phyloP scores from a whole-genome alignment of 2,329 filamentous ascomycete species.

The Diaporthe sp. region DNA sequence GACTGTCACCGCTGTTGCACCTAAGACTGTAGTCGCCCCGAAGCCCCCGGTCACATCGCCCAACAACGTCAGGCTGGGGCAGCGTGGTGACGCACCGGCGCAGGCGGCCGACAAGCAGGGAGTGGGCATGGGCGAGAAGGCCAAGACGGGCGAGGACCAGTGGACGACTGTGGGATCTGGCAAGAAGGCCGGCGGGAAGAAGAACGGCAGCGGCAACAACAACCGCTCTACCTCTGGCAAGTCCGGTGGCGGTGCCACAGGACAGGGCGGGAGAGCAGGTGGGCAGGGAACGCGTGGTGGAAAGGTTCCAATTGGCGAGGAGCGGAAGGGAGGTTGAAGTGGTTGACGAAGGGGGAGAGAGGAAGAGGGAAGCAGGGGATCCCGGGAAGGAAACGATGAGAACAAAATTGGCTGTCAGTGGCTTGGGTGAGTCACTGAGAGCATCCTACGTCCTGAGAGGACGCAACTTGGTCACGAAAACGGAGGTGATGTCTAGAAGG shows the following conservation, averaged over 20 bases:
- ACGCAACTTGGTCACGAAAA: conserved; percentile 4
- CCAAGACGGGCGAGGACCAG: background rate
- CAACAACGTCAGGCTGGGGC: background rate
- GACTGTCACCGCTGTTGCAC: background rate
- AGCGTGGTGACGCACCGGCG: background rate
- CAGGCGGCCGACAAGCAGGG: background rate
- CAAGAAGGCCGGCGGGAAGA: conserved; percentile 34
- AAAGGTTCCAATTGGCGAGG: conserved; percentile 25
- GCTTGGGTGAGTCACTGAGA: background rate
- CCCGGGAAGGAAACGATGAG: background rate
- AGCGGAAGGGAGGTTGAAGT: conserved; percentile 38
- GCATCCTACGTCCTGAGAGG: background rate
- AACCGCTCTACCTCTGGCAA: conserved; percentile 5
- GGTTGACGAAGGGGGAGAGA: background rate
- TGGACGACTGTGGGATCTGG: conserved; percentile 35
- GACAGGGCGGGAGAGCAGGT: background rate
- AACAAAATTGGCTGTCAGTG: background rate
- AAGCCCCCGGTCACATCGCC: background rate
- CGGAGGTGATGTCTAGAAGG: background rate
- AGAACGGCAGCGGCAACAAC: background rate
- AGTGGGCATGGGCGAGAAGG: background rate
- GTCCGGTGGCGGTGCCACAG: background rate
- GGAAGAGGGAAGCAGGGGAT: background rate
- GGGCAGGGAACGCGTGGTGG: background rate
- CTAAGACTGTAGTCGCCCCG: background rate